Evolutionary conservation across 352 stramenopile species (phyloP).

Genomic region (Globisporangium irregulare): DNA sequence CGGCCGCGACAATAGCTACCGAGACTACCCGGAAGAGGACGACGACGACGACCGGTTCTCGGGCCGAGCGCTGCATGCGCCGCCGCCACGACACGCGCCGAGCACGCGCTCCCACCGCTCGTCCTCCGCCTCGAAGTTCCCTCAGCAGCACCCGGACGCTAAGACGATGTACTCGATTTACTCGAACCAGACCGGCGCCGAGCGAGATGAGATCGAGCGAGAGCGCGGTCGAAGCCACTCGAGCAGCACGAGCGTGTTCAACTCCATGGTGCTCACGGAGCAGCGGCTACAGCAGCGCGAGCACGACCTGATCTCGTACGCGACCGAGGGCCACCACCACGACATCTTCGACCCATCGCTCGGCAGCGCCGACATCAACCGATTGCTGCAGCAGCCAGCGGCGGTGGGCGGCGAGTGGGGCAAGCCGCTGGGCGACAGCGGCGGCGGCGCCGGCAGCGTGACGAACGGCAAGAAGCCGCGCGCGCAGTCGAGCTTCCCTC

Average conservation of each 20-base stretch:
- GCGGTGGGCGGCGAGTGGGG: conserved; percentile 9
- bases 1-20: conserved; percentile 23
- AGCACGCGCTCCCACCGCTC: conserved; percentile 10
- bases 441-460: not conserved
- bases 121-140: conserved; percentile 6
- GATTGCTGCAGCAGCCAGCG: conserved; percentile 4
- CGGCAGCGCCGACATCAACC: conserved; percentile 2
- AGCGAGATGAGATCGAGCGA: conserved; percentile 5
- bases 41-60: conserved; percentile 28
- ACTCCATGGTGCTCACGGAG: conserved; percentile 51
- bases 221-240: conserved; percentile 16
- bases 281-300: conserved; percentile 61
- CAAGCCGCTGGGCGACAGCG: not conserved
- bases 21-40: conserved; percentile 31
- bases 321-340: conserved; percentile 44
- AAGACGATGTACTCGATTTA: conserved; percentile 38
- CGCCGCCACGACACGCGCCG: conserved; percentile 5
- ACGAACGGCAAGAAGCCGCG: conserved; percentile 19
- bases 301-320: conserved; percentile 60
- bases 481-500: conserved; percentile 56
- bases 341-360: conserved; percentile 23
- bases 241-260: conserved; percentile 28
- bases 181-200: conserved; percentile 19
- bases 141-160: conserved; percentile 4
- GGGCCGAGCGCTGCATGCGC: conserved; percentile 3